Conservation (phyloP, 805 yeast genomes). For the Ogataea nitratoaversa region DNA sequence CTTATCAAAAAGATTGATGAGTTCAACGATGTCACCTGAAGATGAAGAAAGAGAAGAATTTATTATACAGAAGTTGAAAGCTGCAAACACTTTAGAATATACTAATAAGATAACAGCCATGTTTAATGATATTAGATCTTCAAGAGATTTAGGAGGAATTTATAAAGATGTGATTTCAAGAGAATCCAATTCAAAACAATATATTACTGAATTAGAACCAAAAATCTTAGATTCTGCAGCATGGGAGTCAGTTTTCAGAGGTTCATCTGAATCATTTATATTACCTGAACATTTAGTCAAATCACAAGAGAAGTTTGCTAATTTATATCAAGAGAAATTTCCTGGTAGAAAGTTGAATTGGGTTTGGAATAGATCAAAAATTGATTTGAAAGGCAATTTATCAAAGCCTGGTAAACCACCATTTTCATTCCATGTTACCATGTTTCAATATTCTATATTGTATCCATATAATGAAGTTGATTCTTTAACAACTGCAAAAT, state of each 20-base stretch:
- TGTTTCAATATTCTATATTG: conserved; percentile 83
- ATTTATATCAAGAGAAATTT: conserved; percentile 70
- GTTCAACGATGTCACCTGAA: conserved; percentile 69
- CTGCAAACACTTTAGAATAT: conserved; percentile 87
- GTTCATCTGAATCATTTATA: conserved; percentile 39
- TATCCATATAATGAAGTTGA: conserved; percentile 75
- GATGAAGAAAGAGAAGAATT: conserved; percentile 82
- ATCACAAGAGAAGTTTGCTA: conserved; percentile 63
- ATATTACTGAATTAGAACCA: conserved; percentile 29
- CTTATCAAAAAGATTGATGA: conserved; percentile 81
- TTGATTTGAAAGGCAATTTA: conserved; percentile 84
- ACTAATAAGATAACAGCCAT: conserved; percentile 91
- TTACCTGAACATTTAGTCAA: conserved; percentile 66
- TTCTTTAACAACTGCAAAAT: conserved; percentile 53
- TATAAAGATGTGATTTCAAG: conserved; percentile 24
- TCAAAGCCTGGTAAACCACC: conserved; percentile 80
- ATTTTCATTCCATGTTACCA: conserved; percentile 72
- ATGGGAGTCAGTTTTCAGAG: conserved; percentile 29
- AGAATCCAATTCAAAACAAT: conserved; percentile 16
- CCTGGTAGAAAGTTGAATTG: conserved; percentile 87
- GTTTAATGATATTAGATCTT: conserved; percentile 90
- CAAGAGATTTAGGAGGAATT: conserved; percentile 62
- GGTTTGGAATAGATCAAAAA: conserved; percentile 94
- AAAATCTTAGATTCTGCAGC: conserved; percentile 30
- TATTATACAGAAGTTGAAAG: conserved; percentile 80